A percentile compares a stretch with the other conserved stretches of the same genome.
Evolutionary conservation across 371 early-diverging fungal species (phyloP).

Genomic region (Mucor mucedo): DNA sequence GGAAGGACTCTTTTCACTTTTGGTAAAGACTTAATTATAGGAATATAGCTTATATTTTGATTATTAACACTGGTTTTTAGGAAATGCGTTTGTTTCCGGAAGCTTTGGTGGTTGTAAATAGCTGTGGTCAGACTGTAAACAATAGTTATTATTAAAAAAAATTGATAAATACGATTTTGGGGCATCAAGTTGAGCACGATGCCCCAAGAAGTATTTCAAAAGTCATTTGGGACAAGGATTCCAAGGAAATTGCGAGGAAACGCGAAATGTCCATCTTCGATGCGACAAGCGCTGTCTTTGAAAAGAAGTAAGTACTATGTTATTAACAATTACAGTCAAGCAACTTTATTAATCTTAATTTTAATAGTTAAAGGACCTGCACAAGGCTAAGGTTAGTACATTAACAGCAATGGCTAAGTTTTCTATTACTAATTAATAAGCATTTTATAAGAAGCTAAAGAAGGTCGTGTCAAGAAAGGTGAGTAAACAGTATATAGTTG

Average conservation of each 20-base stretch:
- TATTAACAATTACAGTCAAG: conserved; percentile 1
- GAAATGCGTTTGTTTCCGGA: conserved; percentile 9
- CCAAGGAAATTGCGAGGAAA: too few species aligned
- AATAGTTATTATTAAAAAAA: too few species aligned
- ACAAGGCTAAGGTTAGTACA: neutral
- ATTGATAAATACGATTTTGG: too few species aligned
- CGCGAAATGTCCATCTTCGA: neutral
- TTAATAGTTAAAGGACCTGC: neutral
- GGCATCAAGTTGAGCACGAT: too few species aligned
- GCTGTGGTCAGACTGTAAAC: too few species aligned
- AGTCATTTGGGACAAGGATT: too few species aligned
- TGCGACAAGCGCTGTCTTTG: too few species aligned
- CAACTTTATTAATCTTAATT: conserved; percentile 1
- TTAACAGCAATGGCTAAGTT: conserved; percentile 1
- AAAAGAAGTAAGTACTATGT: neutral
- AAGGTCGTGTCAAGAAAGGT: neutral
- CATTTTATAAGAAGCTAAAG: neutral
- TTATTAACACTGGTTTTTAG: conserved; percentile 13
- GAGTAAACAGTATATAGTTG: conserved; percentile 1
- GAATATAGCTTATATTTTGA: conserved; percentile 10
- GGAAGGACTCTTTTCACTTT: conserved; percentile 5
- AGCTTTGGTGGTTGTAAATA: too few species aligned
- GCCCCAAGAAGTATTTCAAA: too few species aligned
- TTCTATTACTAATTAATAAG: neutral
- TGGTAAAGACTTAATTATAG: conserved; percentile 10